phyloP scores from a whole-genome alignment of 2,329 filamentous ascomycete genomes.

The Calonectria multiphialidica region DNA sequence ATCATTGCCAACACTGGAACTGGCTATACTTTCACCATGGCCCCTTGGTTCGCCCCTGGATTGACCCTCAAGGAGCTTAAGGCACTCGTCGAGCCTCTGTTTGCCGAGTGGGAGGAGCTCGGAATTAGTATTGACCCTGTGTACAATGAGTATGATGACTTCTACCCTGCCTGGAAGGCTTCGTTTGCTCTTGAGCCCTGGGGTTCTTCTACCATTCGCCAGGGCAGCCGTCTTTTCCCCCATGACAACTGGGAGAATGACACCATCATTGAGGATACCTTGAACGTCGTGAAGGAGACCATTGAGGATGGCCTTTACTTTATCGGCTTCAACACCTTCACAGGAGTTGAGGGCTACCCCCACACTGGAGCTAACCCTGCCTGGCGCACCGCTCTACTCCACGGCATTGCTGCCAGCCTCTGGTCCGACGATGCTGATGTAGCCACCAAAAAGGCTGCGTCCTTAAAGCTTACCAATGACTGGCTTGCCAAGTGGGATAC shows the following conservation, averaged over 20 bases:
- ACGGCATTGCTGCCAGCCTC: slow-evolving; percentile 26
- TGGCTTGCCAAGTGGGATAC: slow-evolving; percentile 28
- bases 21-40: slow-evolving; percentile 48
- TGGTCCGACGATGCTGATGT: slow-evolving; percentile 24
- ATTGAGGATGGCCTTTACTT: slow-evolving; percentile 30
- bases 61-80: slow-evolving; percentile 18
- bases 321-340: slow-evolving; percentile 30
- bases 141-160: slow-evolving; percentile 40
- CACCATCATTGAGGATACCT: slow-evolving; percentile 18
- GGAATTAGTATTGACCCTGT: slow-evolving; percentile 43
- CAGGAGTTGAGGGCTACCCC: slow-evolving; percentile 25
- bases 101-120: slow-evolving; percentile 45
- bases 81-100: slow-evolving; percentile 51
- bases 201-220: slow-evolving; percentile 42
- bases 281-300: slow-evolving; percentile 27
- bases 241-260: slow-evolving; percentile 28
- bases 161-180: slow-evolving; percentile 41
- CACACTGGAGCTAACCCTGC: slow-evolving; percentile 29
- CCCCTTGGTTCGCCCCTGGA: slow-evolving; percentile 44
- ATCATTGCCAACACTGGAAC: slow-evolving; percentile 37
- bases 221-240: slow-evolving; percentile 36
- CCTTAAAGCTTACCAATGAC: slow-evolving; percentile 23
- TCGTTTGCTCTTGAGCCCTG: slow-evolving; percentile 40
- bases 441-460: slow-evolving; percentile 23
- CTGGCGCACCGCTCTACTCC: slow-evolving; percentile 27